Base-by-base conservation (phyloP, 192 early-diverging fungal species). In the Backusella macrospora region DNA sequence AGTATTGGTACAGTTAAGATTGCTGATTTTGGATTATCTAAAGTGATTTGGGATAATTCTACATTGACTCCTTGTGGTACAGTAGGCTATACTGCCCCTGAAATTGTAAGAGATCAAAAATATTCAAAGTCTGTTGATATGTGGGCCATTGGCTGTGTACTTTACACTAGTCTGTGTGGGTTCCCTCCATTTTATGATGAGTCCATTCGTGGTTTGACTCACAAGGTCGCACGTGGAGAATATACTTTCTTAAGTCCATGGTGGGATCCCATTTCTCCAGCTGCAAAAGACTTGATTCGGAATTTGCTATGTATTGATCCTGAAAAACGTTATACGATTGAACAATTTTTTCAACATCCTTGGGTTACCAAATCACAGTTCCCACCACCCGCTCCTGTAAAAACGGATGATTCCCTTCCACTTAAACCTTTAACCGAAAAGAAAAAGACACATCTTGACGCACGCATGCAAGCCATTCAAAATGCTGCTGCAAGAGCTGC, bases 11-110 rank as follows among this genome's bases (percentile, higher is more conserved):
- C 82, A 40, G 86, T 96, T 73, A 94, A 94, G 80, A 88, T 96
- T 59, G 93, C 93, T 26, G 94, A 96, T 82, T 96, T 96, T 86
- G 94, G 95, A 6, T 77, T 96, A 40, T 94, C 93, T 59, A 95
- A 95, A 79, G 89, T 95, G 6, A 88, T 95, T 6, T 93, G 92
- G 89, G 87, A 94, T 71, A 88, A 92, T 73, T 84, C 89, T 5
- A 95, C 95, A 7, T 88, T 88, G 81, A 98, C 96, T 42, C 96
- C 96, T 9, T 96, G 95, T 68, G 96, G 96, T 6, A 98, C 96
- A 15, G 90, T 95, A 6, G 94, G 94, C 26, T 98, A 98, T 70
- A 94, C 95, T 5, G 96, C 96, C 1, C 96, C 96, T 29, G 96
- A 98, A 81, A 94, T 98, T 70, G 86, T 98, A 43, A 90, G 85